phyloP scores from a whole-genome alignment of 2,329 filamentous ascomycete species.

The Ophiostoma sp. region DNA sequence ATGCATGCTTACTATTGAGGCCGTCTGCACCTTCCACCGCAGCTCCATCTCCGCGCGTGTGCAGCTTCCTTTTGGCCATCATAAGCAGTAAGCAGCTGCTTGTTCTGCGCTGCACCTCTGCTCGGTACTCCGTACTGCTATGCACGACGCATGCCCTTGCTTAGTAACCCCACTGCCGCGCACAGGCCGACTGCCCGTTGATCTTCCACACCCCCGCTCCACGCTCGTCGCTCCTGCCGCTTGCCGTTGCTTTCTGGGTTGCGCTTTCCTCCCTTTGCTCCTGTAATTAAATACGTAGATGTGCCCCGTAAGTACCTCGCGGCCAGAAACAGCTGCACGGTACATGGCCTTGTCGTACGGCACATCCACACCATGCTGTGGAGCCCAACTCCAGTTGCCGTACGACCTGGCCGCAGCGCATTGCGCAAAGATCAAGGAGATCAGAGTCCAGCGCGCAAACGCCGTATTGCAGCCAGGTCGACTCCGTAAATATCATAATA shows the following conservation, averaged over 20 bases:
- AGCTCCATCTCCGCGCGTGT: too few species aligned
- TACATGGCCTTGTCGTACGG: not conserved
- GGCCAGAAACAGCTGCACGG: not conserved
- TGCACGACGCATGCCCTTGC: not conserved
- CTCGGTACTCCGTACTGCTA: not conserved
- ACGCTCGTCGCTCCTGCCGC: conserved; percentile 3
- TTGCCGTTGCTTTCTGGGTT: not conserved
- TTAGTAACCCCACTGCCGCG: not conserved
- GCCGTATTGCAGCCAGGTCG: too few species aligned
- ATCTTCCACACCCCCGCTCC: not conserved
- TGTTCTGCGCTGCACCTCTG: too few species aligned
- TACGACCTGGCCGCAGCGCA: conserved; percentile 3
- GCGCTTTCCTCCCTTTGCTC: conserved; percentile 8
- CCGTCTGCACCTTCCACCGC: too few species aligned
- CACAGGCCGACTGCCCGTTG: not conserved
- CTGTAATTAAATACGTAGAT: not conserved
- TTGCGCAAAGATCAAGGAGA: conserved; percentile 2
- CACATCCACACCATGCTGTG: not conserved
- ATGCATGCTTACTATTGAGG: too few species aligned
- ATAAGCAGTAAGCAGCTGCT: too few species aligned
- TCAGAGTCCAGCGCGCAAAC: not conserved
- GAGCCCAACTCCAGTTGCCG: not conserved
- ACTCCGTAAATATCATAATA: too few species aligned
- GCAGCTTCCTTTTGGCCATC: too few species aligned
- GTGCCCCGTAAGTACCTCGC: not conserved